These are phyloP conservation scores for Cytidiella melzeri DNA, from an alignment of 768 basidiomycete genomes.

Conservation along the genomic window DNA sequence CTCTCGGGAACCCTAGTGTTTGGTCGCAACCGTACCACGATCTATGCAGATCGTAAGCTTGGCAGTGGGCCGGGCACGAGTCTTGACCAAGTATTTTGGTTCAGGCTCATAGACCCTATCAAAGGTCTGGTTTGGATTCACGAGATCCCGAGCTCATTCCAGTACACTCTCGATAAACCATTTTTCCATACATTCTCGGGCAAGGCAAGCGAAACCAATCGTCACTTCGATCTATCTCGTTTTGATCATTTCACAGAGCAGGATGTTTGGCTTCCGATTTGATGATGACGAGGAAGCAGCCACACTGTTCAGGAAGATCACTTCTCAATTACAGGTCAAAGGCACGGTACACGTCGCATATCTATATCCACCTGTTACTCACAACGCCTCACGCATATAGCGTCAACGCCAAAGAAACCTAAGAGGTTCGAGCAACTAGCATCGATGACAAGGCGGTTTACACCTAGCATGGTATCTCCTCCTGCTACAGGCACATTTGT, in stretches of 20 bases:
- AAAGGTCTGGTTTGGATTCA: slow-evolving; percentile 62
- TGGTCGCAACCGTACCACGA: slow-evolving; percentile 22
- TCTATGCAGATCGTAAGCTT: slow-evolving; percentile 18
- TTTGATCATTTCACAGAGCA: slow-evolving; percentile 19
- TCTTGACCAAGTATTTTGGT: slow-evolving; percentile 45
- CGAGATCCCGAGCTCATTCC: slow-evolving; percentile 50
- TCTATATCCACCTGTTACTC: not conserved
- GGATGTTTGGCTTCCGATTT: slow-evolving; percentile 51
- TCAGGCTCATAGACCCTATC: slow-evolving; percentile 50
- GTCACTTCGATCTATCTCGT: slow-evolving; percentile 15
- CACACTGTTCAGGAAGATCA: slow-evolving; percentile 55
- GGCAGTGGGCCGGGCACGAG: slow-evolving; percentile 14
- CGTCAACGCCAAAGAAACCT: not conserved
- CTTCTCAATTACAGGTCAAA: slow-evolving; percentile 41
- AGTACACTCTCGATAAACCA: slow-evolving; percentile 78
- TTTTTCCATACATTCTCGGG: slow-evolving; percentile 92
- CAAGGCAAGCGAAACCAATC: slow-evolving; percentile 46
- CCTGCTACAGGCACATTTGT: slow-evolving; percentile 58
- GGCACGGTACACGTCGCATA: slow-evolving; percentile 19
- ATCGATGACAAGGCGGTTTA: slow-evolving; percentile 17
- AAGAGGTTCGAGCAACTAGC: slow-evolving; percentile 3
- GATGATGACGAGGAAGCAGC: slow-evolving; percentile 56
- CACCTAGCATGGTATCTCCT: slow-evolving; percentile 45
- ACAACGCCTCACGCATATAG: not conserved
- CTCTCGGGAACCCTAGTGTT: slow-evolving; percentile 58